Evolutionary conservation across 768 basidiomycete species (phyloP), one percentile per base, ranked within the genome.

Genomic region (Lactarius sp.): DNA sequence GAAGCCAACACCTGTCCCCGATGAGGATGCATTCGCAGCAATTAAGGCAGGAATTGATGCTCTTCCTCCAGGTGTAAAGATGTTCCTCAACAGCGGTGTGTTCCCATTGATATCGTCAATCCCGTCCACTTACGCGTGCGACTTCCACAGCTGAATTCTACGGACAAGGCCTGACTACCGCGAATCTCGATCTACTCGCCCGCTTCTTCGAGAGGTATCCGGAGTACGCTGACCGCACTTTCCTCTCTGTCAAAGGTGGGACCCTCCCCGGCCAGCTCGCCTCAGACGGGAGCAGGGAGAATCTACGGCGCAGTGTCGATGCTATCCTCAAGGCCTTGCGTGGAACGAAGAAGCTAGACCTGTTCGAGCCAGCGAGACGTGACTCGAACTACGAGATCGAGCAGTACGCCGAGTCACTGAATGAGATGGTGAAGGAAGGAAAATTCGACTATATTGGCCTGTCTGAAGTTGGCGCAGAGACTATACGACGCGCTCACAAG

Each of bases 21-120:
- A 88, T 62, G 84, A 84, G 62, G 77, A 83, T 44, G 81, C 81
- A 16, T 87, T 89, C 64, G 82, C 80, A 41, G 76, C 83, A 6
- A 85, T 89, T 75, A 83, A 81, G 70, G 79, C 78, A 9, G 78
- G 78, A 3, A 68, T 82, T 56, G 75, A 79, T 46, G 71, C 75
- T 0, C 69, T 80, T 37, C 79, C 79, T 1, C 66, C 74, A 0
- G 80, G 78, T n/a, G 73, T 72, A 37, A 83, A 83, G 69, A 77
- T 80, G 69, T 70, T 83, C 61, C 67, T 85, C 67, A 83, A 84
- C 67, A 79, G 77, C 68, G 80, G 83, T 77, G 67, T 12, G 74
- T 68, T 31, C 18, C 12, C 5, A 3, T 41, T 20, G 20, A 49
- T 31, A 18, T 12, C 59, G 4, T 6, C 50, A 47, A 9, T 37